A percentile compares a stretch with the other conserved stretches of the same genome.
Evolutionary conservation across 176 grass and related monocot genomes (phyloP).

Genomic region (Zea mays): DNA sequence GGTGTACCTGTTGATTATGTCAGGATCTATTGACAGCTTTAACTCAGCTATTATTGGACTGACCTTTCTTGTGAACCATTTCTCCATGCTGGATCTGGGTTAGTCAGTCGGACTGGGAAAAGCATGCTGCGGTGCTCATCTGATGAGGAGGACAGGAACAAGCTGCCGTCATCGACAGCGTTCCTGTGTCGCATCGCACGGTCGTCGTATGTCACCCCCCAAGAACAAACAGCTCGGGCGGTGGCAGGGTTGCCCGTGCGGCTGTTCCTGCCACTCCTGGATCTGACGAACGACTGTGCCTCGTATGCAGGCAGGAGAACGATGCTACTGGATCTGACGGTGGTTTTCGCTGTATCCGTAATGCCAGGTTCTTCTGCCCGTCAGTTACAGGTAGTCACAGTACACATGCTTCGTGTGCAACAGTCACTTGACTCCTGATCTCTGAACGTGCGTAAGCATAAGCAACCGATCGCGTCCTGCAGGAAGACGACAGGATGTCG

Average conservation of each 20-base stretch:
- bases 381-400: neutral
- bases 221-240: neutral
- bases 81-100: neutral
- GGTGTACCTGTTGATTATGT: conserved; percentile 23
- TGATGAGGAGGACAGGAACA: no score
- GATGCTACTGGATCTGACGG: neutral
- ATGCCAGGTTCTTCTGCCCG: no score
- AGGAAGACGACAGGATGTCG: neutral
- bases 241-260: no score
- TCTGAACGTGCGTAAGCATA: neutral
- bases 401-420: neutral
- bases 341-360: neutral
- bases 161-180: neutral
- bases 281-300: neutral
- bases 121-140: no score
- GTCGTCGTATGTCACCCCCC: neutral
- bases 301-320: neutral
- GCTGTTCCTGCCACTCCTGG: neutral
- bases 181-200: neutral
- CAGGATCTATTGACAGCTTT: neutral
- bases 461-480: neutral
- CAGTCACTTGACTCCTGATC: neutral
- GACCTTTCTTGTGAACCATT: neutral
- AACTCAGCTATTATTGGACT: neutral
- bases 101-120: no score